A percentile compares a stretch with the other conserved stretches of the same genome.
These are phyloP conservation scores for Lonicera japonica DNA, from an alignment of 129 eudicot genomes.

Conservation along the genomic window DNA sequence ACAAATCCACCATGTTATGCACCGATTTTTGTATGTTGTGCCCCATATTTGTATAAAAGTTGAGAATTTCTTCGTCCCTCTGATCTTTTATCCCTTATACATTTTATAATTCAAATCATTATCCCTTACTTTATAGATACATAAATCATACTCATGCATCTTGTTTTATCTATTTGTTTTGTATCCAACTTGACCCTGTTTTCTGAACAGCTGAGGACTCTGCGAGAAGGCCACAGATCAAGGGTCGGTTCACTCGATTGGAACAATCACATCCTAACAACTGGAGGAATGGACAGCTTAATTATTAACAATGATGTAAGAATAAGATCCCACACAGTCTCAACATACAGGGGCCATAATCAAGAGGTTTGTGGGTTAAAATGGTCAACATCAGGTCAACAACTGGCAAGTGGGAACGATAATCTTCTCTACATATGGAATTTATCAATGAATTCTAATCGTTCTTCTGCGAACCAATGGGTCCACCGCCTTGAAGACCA, in stretches of 20 bases:
- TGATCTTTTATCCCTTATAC: too few species aligned
- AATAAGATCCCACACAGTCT: slow-evolving; percentile 29
- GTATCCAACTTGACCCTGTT: too few species aligned
- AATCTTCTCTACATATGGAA: slow-evolving; percentile 55
- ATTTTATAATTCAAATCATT: too few species aligned
- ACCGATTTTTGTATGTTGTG: too few species aligned
- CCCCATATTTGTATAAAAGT: too few species aligned
- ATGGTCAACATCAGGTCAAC: slow-evolving; percentile 64
- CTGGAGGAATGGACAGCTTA: slow-evolving; percentile 50
- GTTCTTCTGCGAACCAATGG: slow-evolving; percentile 28
- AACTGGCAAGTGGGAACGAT: slow-evolving; percentile 74
- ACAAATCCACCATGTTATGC: too few species aligned
- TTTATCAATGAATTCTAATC: slow-evolving; percentile 21
- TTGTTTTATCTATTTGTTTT: too few species aligned
- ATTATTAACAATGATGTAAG: slow-evolving; percentile 61
- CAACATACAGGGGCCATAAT: slow-evolving; percentile 48
- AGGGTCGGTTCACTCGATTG: slow-evolving; percentile 62
- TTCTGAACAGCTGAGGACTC: slow-evolving; percentile 44
- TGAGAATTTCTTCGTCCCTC: too few species aligned
- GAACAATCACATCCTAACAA: slow-evolving; percentile 55
- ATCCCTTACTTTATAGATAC: too few species aligned
- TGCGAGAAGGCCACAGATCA: slow-evolving; percentile 33
- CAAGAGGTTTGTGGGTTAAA: slow-evolving; percentile 72
- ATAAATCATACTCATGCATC: too few species aligned
- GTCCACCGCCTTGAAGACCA: slow-evolving; percentile 47